These are phyloP conservation scores for Paramyrothecium sp. DNA, from an alignment of 2,329 filamentous ascomycete genomes.

Conservation along the genomic window DNA sequence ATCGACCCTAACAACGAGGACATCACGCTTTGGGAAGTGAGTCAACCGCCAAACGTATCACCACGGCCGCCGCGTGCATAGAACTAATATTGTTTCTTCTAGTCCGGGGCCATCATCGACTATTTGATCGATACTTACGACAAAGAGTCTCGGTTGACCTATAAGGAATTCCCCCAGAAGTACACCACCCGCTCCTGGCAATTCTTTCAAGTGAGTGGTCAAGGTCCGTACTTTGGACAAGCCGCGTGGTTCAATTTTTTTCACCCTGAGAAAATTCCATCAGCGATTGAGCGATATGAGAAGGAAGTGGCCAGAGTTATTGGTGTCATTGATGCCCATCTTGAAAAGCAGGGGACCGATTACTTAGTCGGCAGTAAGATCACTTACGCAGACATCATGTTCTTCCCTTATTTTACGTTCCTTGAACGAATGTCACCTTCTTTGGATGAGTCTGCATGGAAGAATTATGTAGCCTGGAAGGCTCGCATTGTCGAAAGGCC, in stretches of 20 bases:
- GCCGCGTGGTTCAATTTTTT: slow-evolving; percentile 31
- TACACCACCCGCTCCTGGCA: neutral
- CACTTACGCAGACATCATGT: slow-evolving; percentile 37
- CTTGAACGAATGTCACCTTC: neutral
- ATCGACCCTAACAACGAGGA: slow-evolving; percentile 26
- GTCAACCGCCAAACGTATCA: too few relatives aligned
- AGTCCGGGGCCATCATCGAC: slow-evolving; percentile 15
- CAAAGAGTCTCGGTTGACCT: slow-evolving; percentile 6
- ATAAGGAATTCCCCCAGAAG: slow-evolving; percentile 1
- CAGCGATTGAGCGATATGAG: slow-evolving; percentile 43
- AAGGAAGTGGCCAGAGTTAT: slow-evolving; percentile 45
- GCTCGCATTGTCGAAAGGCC: too few relatives aligned
- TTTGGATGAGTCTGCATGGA: neutral
- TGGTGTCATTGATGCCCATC: slow-evolving; percentile 39
- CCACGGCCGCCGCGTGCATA: neutral
- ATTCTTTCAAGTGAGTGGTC: slow-evolving; percentile 26
- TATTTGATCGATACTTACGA: slow-evolving; percentile 18
- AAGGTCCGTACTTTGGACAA: slow-evolving; percentile 45
- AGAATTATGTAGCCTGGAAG: neutral
- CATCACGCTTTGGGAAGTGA: slow-evolving; percentile 23
- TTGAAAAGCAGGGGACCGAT: slow-evolving; percentile 18
- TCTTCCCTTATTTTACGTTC: slow-evolving; percentile 20
- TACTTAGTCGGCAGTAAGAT: slow-evolving; percentile 42
- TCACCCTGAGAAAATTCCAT: slow-evolving; percentile 36
- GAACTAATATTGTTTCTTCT: neutral